Evolutionary conservation across 257 asterid species (phyloP).

Genomic region (Solanum tarapatanum): DNA sequence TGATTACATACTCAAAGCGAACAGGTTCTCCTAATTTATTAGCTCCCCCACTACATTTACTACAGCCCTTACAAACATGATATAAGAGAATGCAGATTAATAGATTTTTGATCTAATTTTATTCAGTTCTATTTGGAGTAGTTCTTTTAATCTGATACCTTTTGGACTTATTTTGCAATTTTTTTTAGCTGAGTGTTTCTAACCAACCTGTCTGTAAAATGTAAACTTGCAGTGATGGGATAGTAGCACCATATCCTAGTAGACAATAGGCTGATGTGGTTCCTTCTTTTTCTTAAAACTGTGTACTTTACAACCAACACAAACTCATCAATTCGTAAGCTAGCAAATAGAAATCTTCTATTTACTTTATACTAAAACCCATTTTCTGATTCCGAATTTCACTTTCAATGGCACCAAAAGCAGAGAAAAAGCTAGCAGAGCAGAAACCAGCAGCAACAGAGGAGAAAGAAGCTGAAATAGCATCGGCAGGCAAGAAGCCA

Average conservation of each 20-base stretch:
- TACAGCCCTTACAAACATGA: neutral
- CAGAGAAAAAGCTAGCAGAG: neutral
- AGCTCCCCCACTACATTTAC: neutral
- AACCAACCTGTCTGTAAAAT: neutral
- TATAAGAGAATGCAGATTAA: neutral
- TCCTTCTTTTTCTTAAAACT: no score
- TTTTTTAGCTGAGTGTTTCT: neutral
- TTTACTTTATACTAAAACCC: neutral
- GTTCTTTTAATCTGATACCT: neutral
- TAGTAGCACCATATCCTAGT: neutral
- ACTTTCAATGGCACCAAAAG: neutral
- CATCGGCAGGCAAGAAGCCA: neutral
- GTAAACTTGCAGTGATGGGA: neutral
- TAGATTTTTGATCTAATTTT: neutral
- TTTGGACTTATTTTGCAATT: neutral
- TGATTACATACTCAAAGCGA: slow-evolving; percentile 57
- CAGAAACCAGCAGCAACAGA: neutral
- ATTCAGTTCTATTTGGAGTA: neutral
- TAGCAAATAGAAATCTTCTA: neutral
- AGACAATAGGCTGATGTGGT: neutral
- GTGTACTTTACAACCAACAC: neutral
- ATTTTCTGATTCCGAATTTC: neutral
- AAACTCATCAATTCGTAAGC: neutral
- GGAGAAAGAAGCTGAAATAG: neutral
- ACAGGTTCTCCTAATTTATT: slow-evolving; percentile 61